These are phyloP conservation scores for Fibroporia radiculosa DNA, from an alignment of 768 basidiomycete species.

Conservation along the genomic window DNA sequence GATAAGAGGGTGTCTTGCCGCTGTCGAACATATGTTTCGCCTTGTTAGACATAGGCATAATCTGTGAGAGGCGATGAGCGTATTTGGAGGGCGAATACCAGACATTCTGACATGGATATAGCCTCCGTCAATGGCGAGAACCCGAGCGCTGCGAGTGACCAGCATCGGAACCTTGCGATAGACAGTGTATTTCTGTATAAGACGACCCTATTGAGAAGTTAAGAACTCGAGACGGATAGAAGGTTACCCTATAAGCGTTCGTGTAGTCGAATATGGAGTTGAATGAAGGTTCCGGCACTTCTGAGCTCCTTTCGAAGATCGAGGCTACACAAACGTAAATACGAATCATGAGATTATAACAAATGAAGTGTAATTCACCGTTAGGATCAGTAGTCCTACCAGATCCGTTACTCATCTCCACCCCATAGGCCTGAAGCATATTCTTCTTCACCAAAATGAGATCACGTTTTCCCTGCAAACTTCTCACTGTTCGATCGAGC, in stretches of 20 bases:
- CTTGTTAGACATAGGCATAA: conserved; percentile 80
- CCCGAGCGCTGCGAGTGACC: conserved; percentile 83
- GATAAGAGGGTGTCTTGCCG: conserved; percentile 87
- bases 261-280: conserved; percentile 69
- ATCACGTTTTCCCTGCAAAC: conserved; percentile 81
- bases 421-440: conserved; percentile 65
- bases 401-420: conserved; percentile 57
- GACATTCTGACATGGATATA: conserved; percentile 69
- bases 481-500: conserved; percentile 93
- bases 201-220: background rate
- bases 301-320: conserved; percentile 86
- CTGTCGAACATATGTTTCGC: conserved; percentile 79
- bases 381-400: conserved; percentile 86
- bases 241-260: conserved; percentile 73
- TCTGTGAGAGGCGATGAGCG: conserved; percentile 35
- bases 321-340: conserved; percentile 64
- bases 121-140: conserved; percentile 89
- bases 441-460: conserved; percentile 73
- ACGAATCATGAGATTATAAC: background rate
- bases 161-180: conserved; percentile 94
- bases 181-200: conserved; percentile 77
- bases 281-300: conserved; percentile 43
- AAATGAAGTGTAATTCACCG: conserved; percentile 37
- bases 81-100: background rate
- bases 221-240: background rate